Base-by-base conservation (phyloP, 768 basidiomycete genomes). In the Rhizopogon vesiculosus region DNA sequence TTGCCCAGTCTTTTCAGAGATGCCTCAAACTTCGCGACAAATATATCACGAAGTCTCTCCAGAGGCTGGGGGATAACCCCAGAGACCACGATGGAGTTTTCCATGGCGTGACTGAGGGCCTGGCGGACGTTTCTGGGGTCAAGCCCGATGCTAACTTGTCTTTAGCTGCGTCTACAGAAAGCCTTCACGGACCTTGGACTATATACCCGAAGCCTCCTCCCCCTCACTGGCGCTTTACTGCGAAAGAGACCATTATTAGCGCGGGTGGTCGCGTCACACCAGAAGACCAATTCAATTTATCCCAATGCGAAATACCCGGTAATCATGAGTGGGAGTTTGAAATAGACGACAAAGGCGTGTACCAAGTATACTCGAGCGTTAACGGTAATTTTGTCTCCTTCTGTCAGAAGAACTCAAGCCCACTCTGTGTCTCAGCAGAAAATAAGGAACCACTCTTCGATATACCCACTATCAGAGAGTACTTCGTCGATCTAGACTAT, bases 11-110 rank as follows among this genome's bases (percentile, higher is more conserved):
- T 1, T 83, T 98, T 66, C 84, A 88, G 56, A 84, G 78, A 64
- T 98, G 96, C 66, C 84, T 98, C 45, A 84, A 90, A 53, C 76
- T 98, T 18, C 89, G 97, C 28, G 96, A 98, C 75, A 98, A 98
- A 72, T 99, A 98, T 75, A 94, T 97, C 75, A 61, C 76, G 6
- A 82, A 82, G 56, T 98, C 95, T 1, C 80, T 86, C 4, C 97
- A 99, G 68, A 80, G 93, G 53, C 82, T 98, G 3, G 97, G 96
- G 2, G 97, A 98, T 72, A 91, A 98, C 69, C 97, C 97, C 0
- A 80, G 83, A 58, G 93, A 98, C 69, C 83, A 95, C 68, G 97
- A 98, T 61, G 89, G 85, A 0, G 62, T 75, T 12, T 94, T 95
- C 66, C 72, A 74, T 3, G 87, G 89, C 13, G 73, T 95, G 56